Evolutionary conservation across 2,329 filamentous ascomycete genomes (phyloP).

Genomic region (Ascochyta clinopodiicola): DNA sequence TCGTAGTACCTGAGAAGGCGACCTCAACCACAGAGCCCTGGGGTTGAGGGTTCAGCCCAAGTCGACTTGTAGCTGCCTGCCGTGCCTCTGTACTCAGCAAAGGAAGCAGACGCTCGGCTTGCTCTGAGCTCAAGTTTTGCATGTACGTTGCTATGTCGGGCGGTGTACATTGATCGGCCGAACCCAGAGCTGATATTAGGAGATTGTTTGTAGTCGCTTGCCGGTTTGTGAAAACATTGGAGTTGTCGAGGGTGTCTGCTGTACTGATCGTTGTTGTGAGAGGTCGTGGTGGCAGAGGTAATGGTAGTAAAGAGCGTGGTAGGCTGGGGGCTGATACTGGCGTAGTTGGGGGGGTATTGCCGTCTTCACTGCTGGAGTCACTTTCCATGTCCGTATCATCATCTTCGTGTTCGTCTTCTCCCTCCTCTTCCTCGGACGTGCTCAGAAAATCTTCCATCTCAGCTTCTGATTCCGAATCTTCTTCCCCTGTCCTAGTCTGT

Average conservation of each 20-base stretch:
- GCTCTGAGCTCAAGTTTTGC: slow-evolving; percentile 13
- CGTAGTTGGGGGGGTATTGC: neutral
- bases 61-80: neutral
- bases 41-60: neutral
- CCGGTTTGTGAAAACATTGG: no score
- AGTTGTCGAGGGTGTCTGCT: neutral
- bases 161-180: neutral
- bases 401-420: slow-evolving; percentile 7
- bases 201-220: no score
- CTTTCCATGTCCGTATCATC: slow-evolving; percentile 7
- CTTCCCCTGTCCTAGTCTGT: neutral
- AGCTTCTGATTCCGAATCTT: neutral
- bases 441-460: neutral
- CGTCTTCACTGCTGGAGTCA: slow-evolving; percentile 5
- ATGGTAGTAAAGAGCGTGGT: slow-evolving; percentile 4
- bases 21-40: neutral
- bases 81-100: slow-evolving; percentile 11
- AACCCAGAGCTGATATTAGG: neutral
- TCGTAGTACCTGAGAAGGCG: neutral
- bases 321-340: neutral
- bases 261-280: neutral
- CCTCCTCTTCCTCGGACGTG: neutral
- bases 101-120: slow-evolving; percentile 14
- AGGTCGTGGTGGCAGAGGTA: neutral
- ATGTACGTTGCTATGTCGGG: slow-evolving; percentile 18